Conservation (phyloP, 768 basidiomycete species). For the Lactifluus hygrophoroides region DNA sequence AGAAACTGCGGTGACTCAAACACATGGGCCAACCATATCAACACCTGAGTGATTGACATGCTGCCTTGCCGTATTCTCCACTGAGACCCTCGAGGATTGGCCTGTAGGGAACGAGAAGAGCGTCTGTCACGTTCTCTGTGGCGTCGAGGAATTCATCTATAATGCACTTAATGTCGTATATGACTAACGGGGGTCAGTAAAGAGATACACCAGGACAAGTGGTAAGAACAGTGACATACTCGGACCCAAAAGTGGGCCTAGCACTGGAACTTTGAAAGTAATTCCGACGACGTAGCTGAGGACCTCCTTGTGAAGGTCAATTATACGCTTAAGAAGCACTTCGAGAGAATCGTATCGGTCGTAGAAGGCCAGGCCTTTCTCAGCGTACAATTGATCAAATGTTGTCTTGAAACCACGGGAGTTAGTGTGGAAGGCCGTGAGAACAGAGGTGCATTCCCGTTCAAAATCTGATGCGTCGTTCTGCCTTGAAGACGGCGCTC, state of each 20-base stretch:
- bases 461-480: constrained; percentile 34
- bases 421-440: constrained; percentile 31
- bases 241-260: constrained; percentile 47
- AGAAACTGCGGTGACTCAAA: constrained; percentile 21
- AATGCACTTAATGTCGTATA: constrained; percentile 53
- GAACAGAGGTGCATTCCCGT: constrained; percentile 29
- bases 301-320: constrained; percentile 41
- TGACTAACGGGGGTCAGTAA: constrained; percentile 31
- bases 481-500: constrained; percentile 23
- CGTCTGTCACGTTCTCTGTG: constrained; percentile 43
- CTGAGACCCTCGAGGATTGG: constrained; percentile 29
- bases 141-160: constrained; percentile 43
- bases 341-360: constrained; percentile 38
- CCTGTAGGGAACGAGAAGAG: constrained; percentile 33
- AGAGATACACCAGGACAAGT: not conserved
- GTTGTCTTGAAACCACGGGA: constrained; percentile 27
- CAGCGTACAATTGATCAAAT: constrained; percentile 26
- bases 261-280: constrained; percentile 33
- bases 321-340: constrained; percentile 38
- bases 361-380: constrained; percentile 47
- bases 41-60: constrained; percentile 24
- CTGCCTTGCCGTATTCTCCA: constrained; percentile 19
- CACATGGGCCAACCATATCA: constrained; percentile 18
- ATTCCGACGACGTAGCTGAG: constrained; percentile 30
- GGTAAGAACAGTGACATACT: constrained; percentile 28